Conservation (phyloP, 768 basidiomycete species). For the Tephrocybe sp. region DNA sequence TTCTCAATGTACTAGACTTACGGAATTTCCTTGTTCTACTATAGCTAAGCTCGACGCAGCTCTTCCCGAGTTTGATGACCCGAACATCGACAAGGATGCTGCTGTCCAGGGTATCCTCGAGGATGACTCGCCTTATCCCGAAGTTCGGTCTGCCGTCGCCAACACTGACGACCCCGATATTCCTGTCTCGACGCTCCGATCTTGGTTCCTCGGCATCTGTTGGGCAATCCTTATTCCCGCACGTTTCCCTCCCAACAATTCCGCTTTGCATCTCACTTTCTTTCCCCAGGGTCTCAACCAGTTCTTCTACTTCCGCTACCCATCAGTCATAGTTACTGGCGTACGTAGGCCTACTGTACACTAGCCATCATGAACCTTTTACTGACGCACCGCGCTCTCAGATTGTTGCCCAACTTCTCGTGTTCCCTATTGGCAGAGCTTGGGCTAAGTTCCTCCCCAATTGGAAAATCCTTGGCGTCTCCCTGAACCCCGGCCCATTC, state of each 20-base stretch:
- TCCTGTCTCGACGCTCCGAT: constrained; percentile 61
- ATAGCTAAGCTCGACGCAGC: constrained; percentile 27
- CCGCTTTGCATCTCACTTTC: constrained; percentile 1
- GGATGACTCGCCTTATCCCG: constrained; percentile 74
- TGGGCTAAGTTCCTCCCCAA: constrained; percentile 59
- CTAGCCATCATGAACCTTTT: too few relatives aligned
- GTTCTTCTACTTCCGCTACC: constrained; percentile 78
- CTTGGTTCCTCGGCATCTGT: constrained; percentile 70
- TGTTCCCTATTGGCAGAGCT: constrained; percentile 62
- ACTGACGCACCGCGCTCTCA: constrained; percentile 17
- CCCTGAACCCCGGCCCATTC: constrained; percentile 70
- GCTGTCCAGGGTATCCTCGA: constrained; percentile 44
- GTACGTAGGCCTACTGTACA: too few relatives aligned
- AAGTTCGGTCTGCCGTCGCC: constrained; percentile 68
- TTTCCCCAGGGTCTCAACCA: constrained; percentile 57
- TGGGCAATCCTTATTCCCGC: constrained; percentile 66
- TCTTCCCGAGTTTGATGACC: constrained; percentile 49
- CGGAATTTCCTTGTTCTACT: background rate
- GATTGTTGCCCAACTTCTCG: constrained; percentile 68
- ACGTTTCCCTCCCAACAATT: constrained; percentile 8
- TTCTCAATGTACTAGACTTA: background rate
- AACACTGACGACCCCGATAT: constrained; percentile 71
- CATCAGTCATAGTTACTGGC: constrained; percentile 58
- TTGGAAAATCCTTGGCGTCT: constrained; percentile 48
- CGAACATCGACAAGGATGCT: constrained; percentile 50